Percentiles rank a stretch among this genome's conserved stretches.
phyloP scores from a whole-genome alignment of 352 stramenopile genomes.

The Phytophthora cryptogea region DNA sequence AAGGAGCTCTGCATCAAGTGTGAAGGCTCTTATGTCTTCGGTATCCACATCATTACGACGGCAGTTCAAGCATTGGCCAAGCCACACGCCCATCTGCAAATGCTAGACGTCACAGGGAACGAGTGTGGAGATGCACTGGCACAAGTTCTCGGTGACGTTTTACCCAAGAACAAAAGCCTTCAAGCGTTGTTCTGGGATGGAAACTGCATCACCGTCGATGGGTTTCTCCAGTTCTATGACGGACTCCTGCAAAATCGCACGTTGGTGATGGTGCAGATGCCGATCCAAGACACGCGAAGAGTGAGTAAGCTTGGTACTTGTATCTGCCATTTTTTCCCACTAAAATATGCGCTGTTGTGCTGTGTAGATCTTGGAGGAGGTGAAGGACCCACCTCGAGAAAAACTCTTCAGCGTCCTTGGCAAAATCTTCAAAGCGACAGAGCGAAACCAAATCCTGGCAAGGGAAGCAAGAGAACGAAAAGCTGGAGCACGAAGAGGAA shows the following conservation, averaged over 20 bases:
- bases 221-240: conserved; percentile 68
- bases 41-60: conserved; percentile 47
- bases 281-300: conserved; percentile 75
- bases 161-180: conserved; percentile 63
- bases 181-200: conserved; percentile 79
- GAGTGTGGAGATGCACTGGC: conserved; percentile 70
- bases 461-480: conserved; percentile 27
- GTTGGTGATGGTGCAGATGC: conserved; percentile 74
- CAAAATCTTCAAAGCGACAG: conserved; percentile 76
- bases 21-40: conserved; percentile 55
- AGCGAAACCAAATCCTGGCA: conserved; percentile 57
- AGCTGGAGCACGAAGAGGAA: conserved; percentile 5
- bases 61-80: conserved; percentile 48
- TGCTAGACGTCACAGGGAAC: conserved; percentile 80
- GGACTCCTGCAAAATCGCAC: conserved; percentile 62
- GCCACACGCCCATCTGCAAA: conserved; percentile 49
- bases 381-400: conserved; percentile 66
- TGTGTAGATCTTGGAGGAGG: conserved; percentile 69
- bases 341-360: not conserved
- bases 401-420: conserved; percentile 74
- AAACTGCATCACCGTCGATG: conserved; percentile 75
- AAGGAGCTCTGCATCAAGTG: conserved; percentile 67
- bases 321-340: not conserved
- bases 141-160: conserved; percentile 38
- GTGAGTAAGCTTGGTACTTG: conserved; percentile 29